Evolutionary conservation across 2,329 filamentous ascomycete species (phyloP), one percentile per base, ranked within the genome.

Genomic region (Cladophialophora exuberans): DNA sequence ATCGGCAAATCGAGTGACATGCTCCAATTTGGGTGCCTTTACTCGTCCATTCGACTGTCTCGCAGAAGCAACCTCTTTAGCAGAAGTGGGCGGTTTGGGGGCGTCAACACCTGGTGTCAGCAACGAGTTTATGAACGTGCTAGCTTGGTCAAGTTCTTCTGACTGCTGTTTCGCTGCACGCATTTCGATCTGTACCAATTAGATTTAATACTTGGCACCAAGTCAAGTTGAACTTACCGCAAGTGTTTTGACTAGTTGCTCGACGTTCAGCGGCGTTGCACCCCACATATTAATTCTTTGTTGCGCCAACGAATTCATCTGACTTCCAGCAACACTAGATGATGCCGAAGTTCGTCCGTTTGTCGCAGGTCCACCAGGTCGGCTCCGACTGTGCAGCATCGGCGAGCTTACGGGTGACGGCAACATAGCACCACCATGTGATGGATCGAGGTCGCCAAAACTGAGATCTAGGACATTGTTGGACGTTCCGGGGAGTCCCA

Each of bases 181-280:
- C 82, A 97, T 90, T 74, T 99, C 94, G 66, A 84, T 83, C 91
- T 97, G 61, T 6, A 56, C 59, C 67, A 10, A 66, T 61, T 59
- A 49, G 31, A 2, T 23, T 35, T 15, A 23, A 22, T 13, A 25
- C 13, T 45, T 30, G n/a, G n/a, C n/a, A 9, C 38, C 11, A 64
- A 15, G 35, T 28, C 41, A 13, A 13, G 2, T 28, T 22, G 20
- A 13, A 82, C 85, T 77, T 78, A 92, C 89, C 68, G 89, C 88
- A 48, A 94, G 77, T 68, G 85, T 86, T 69, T 96, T 97, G 33
- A 97, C 87, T 53, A 99, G 92, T 65, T 96, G 90, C 69, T 99
- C 94, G 38, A 95, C 94, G 5, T 90, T 95, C 61, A 97, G 86
- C 0, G 92, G 90, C 5, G 89, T 51, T 26, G 48, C 89, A 52